phyloP scores from a whole-genome alignment of 768 basidiomycete species.

The Phylloporus sp. region DNA sequence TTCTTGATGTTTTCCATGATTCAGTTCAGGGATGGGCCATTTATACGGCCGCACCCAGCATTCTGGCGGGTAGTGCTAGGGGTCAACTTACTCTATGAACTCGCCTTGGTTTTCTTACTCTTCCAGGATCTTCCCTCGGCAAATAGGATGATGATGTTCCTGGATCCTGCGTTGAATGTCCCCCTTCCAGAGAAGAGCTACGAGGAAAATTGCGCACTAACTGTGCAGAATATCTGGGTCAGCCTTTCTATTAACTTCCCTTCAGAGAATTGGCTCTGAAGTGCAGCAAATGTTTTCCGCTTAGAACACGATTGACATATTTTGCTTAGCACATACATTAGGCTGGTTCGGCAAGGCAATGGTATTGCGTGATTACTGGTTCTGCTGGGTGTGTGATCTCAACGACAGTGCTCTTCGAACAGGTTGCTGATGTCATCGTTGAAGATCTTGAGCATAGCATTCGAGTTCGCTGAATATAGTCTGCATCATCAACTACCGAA shows the following conservation, averaged over 20 bases:
- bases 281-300: not conserved
- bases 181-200: constrained; percentile 83
- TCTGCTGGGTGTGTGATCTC: constrained; percentile 67
- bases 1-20: constrained; percentile 82
- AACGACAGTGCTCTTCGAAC: not conserved
- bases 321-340: constrained; percentile 78
- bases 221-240: constrained; percentile 63
- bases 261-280: not conserved
- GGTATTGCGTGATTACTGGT: constrained; percentile 89
- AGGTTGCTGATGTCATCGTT: constrained; percentile 8
- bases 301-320: constrained; percentile 79
- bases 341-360: constrained; percentile 93
- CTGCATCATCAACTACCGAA: constrained; percentile 85
- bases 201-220: constrained; percentile 73
- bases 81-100: constrained; percentile 77
- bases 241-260: constrained; percentile 10
- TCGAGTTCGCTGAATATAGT: constrained; percentile 86
- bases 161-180: constrained; percentile 68
- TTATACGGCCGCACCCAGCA: constrained; percentile 81
- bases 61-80: constrained; percentile 81
- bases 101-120: constrained; percentile 76
- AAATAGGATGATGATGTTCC: constrained; percentile 67
- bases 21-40: constrained; percentile 87
- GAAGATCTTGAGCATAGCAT: constrained; percentile 82
- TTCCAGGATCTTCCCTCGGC: constrained; percentile 82